Base-by-base conservation (phyloP, 371 early-diverging fungal species). In the Cokeromyces recurvatus region DNA sequence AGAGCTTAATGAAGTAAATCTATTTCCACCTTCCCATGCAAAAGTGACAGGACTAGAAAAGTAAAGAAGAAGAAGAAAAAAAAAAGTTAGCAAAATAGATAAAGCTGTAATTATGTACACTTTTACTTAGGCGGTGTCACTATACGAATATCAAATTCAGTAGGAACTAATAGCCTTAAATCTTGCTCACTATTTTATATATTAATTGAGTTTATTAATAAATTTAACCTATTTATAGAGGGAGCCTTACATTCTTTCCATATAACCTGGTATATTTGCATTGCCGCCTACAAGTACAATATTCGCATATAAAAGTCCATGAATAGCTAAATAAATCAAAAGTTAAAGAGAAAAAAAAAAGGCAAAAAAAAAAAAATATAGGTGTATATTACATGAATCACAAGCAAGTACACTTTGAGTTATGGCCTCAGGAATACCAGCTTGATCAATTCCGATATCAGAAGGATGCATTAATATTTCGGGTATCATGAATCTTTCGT, bases 401-500 rank as follows among this genome's bases (percentile, higher is more conserved):
- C 77, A 79, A 5, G 79, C 79, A 34, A 48, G 34, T 15, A 87
- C 71, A 8, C 87, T 74, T 40, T 86, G 81, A 4, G 69, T 63
- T 21, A 92, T 86, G 1, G 87, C 81, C 56, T 88, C 87, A 2
- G 89, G 79, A 22, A 92, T 73, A 5, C 93, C 93, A 2, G 84
- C 89, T 56, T 92, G 92, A 20, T 85, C 74, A 51, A 92, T 76
- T 6, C 90, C 89, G 45, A 91, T 85, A 59, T 92, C 90, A 1
- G 84, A 77, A 0, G 93, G 93, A 55, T 86, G 68, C 59, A 92
- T 89, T 19, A 92, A 67, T 16, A 90, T 73, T 54, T 92, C 93
- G 0, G 93, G 90, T 9, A 92, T 78, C 44, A 86, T 85, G 47
- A 92, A 90, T 21, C 93, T 78, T 58, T 92, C 93, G 50, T 87